phyloP scores from a whole-genome alignment of 305 asterid genomes.

The Vinca major region DNA sequence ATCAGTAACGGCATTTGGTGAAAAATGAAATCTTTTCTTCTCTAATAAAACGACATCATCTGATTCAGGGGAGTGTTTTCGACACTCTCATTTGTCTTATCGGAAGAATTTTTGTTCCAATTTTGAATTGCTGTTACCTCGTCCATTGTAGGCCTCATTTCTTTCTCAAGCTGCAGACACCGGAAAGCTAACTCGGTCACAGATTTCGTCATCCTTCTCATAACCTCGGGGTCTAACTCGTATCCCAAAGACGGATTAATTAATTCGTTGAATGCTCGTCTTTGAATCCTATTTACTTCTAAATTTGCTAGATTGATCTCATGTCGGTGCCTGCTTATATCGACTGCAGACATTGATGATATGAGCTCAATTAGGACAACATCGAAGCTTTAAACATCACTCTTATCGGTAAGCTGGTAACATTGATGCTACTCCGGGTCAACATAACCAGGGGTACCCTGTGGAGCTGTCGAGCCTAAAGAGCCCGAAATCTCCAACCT shows the following conservation, averaged over 20 bases:
- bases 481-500: conserved; percentile 63
- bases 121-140: conserved; percentile 44
- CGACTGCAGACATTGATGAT: neutral
- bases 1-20: conserved; percentile 22
- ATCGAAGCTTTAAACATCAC: conserved; percentile 74
- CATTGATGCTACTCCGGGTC: conserved; percentile 52
- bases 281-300: conserved; percentile 16
- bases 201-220: conserved; percentile 52
- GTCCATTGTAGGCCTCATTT: conserved; percentile 70
- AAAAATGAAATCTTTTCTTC: conserved; percentile 11
- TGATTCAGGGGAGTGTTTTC: conserved; percentile 10
- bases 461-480: conserved; percentile 62
- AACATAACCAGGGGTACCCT: conserved; percentile 65
- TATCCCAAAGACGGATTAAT: conserved; percentile 22
- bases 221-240: conserved; percentile 35
- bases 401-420: conserved; percentile 37
- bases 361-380: conserved; percentile 29
- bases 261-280: conserved; percentile 16
- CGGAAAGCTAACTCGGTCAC: conserved; percentile 66
- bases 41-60: conserved; percentile 19
- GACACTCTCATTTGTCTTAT: neutral
- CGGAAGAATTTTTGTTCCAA: conserved; percentile 8
- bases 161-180: conserved; percentile 61
- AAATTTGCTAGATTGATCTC: conserved; percentile 24
- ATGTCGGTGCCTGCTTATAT: conserved; percentile 17